Evolutionary conservation across 2,329 filamentous ascomycete genomes (phyloP), one percentile per base, ranked within the genome.

Genomic region (Aspergillaceae sp.): DNA sequence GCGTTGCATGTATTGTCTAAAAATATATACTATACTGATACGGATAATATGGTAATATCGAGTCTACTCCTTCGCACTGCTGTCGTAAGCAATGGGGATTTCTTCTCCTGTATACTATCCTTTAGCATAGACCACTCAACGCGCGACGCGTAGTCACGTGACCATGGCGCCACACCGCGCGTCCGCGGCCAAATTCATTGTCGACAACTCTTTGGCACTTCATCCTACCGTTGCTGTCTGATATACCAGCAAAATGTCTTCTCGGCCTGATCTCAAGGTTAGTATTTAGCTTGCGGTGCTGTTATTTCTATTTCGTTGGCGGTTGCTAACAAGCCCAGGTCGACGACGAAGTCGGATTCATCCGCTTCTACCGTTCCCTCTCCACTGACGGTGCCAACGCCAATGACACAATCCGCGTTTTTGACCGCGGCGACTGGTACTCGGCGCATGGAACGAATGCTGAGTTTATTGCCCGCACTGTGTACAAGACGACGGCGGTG

Each of bases 401-500:
- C 35, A 58, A 63, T 54, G 67, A 68, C 34, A 90, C 87, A 0
- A 77, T 98, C 45, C 84, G 92, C 45, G 84, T 98, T 49, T 97
- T 97, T 63, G 90, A 97, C 61, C 82, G 92, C 53, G 86, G 87
- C 33, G 92, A 98, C 63, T 98, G 84, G 78, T 96, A 96, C 66
- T 95, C 91, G 4, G 86, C 72, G 5, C 71, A 74, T 49, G 71
- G 67, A 7, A 52, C 60, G 29, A 70, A 73, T 59, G 71, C 71
- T 29, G 69, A 72, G 40, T 73, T 71, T 51, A 73, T 74, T 45
- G 70, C 71, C 27, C 65, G 69, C 19, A 71, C 90, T n/a, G 86
- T 97, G 49, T 98, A 98, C 78, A 95, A 95, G 72, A 97, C 92
- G 4, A 97, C 90, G 2, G 95, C 92, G 0, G 92, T 98, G 10